Percentiles rank a stretch among this genome's conserved stretches.
Conservation (phyloP, 306 rosid species). For the Senna tora region DNA sequence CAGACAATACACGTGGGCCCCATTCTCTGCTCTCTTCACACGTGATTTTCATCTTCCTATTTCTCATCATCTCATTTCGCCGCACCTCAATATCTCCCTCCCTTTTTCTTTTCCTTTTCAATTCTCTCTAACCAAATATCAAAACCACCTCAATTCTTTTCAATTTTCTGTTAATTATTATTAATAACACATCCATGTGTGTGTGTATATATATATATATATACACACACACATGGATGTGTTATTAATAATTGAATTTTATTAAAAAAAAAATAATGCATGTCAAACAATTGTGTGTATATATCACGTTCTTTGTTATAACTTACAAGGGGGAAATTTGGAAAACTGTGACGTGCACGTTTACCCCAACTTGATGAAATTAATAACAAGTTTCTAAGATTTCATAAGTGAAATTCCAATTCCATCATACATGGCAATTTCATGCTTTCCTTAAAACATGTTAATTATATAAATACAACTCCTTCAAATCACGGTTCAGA, state of each 20-base stretch:
- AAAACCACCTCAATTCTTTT: no score
- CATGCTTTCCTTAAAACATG: not conserved
- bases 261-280: no score
- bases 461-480: not conserved
- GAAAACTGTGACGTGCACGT: constrained; percentile 37
- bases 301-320: no score
- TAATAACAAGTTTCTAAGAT: not conserved
- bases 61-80: not conserved
- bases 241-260: no score
- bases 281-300: no score
- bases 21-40: constrained; percentile 12
- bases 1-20: constrained; percentile 43
- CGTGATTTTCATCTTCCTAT: constrained; percentile 21
- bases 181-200: no score
- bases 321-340: no score
- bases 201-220: no score
- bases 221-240: no score
- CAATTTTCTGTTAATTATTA: no score
- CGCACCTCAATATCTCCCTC: no score
- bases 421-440: not conserved
- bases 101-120: no score
- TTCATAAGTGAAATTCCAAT: not conserved
- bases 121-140: not conserved
- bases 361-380: not conserved
- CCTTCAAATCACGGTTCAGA: not conserved